These are phyloP conservation scores for Henckelia pumila DNA, from an alignment of 257 asterid species.

Conservation along the genomic window DNA sequence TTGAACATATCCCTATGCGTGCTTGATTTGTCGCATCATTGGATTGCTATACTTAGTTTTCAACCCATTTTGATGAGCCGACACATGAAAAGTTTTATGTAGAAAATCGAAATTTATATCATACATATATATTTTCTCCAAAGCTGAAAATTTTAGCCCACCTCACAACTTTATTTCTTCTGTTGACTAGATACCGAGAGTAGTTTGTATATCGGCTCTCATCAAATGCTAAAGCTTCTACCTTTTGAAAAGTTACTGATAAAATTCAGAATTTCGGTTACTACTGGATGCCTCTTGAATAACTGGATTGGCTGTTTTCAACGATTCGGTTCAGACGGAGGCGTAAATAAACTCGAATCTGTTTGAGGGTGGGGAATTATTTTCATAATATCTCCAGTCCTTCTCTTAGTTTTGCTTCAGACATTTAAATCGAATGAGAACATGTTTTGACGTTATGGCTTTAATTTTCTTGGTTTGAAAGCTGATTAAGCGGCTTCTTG, in stretches of 20 bases:
- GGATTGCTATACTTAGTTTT: too few species aligned
- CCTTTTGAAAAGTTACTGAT: too few species aligned
- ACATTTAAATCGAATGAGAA: not conserved
- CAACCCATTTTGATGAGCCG: too few species aligned
- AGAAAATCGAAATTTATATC: not conserved
- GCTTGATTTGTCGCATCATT: not conserved
- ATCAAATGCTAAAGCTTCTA: too few species aligned
- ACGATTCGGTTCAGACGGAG: slow-evolving; percentile 42
- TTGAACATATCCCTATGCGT: not conserved
- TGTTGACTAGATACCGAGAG: too few species aligned
- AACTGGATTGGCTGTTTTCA: slow-evolving; percentile 3
- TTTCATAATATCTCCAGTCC: not conserved
- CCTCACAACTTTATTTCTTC: too few species aligned
- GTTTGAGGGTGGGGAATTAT: slow-evolving; percentile 2
- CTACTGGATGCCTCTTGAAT: slow-evolving; percentile 32
- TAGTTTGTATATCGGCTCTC: too few species aligned
- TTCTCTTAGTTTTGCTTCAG: slow-evolving; percentile 16
- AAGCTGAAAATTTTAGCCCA: too few species aligned
- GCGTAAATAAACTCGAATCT: slow-evolving; percentile 24
- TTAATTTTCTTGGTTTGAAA: not conserved
- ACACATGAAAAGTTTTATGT: too few species aligned
- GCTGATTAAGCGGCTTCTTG: slow-evolving; percentile 36
- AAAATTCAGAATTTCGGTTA: too few species aligned
- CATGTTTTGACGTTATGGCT: not conserved
- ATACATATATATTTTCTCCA: too few species aligned